These are phyloP conservation scores for Friedmanniomyces endolithicus DNA, from an alignment of 495 filamentous ascomycete genomes.

Conservation along the genomic window DNA sequence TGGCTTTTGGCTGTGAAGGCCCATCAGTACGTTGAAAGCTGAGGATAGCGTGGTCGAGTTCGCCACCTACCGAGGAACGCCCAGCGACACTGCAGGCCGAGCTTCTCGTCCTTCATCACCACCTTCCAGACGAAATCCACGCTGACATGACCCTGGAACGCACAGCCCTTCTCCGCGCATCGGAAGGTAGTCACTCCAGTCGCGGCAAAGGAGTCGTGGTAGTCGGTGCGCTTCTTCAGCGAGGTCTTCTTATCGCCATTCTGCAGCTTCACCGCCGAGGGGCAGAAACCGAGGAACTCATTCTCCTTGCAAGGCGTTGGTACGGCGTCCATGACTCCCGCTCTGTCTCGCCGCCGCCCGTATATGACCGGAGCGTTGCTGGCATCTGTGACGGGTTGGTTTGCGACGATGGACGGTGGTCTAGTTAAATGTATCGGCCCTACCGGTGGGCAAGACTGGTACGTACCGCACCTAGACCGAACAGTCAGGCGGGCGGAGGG, in stretches of 20 bases:
- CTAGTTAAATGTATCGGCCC: too few species aligned
- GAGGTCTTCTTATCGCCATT: conserved; percentile 7
- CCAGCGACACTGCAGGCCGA: conserved; percentile 15
- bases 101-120: conserved; percentile 8
- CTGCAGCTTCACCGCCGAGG: conserved; percentile 12
- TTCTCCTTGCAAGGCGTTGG: conserved; percentile 13
- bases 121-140: conserved; percentile 12
- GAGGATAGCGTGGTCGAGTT: not conserved
- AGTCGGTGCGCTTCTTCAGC: conserved; percentile 13
- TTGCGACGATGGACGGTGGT: not conserved
- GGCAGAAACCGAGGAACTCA: conserved; percentile 16
- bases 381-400: not conserved
- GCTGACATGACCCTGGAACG: conserved; percentile 7
- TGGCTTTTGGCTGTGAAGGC: conserved; percentile 12
- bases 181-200: conserved; percentile 1
- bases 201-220: conserved; percentile 8
- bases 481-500: too few species aligned
- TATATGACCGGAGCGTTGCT: not conserved
- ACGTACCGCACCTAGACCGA: too few species aligned
- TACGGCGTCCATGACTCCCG: not conserved
- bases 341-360: not conserved
- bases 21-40: not conserved
- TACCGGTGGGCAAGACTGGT: too few species aligned
- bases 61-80: conserved; percentile 5
- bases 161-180: conserved; percentile 6